phyloP scores from a whole-genome alignment of 306 rosid species.

The Benincasa hispida region DNA sequence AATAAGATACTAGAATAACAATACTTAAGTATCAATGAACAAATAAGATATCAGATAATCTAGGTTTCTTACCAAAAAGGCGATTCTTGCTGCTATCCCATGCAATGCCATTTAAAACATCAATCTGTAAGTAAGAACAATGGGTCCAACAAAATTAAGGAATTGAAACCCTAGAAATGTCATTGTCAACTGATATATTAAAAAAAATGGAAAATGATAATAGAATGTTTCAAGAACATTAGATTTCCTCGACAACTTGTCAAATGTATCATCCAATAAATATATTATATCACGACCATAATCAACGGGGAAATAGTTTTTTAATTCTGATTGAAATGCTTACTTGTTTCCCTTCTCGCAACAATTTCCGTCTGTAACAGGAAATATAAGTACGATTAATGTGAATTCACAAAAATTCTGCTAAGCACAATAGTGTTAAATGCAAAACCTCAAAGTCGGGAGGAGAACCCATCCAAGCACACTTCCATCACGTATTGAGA shows the following conservation, averaged over 20 bases:
- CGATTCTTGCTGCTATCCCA: conserved; percentile 56
- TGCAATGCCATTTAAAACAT: conserved; percentile 89
- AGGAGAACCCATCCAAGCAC: conserved; percentile 85
- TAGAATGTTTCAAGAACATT: not conserved
- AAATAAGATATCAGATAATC: not conserved
- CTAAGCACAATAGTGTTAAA: not conserved
- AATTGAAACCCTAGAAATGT: not conserved
- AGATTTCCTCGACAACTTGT: not conserved
- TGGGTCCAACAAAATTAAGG: not conserved
- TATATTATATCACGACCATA: not conserved
- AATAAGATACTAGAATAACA: not conserved
- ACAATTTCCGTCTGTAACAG: conserved; percentile 35
- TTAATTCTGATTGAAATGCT: conserved; percentile 18
- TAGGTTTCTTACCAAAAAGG: conserved; percentile 47
- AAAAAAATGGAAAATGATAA: not conserved
- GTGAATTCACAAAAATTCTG: not conserved
- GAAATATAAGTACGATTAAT: not conserved
- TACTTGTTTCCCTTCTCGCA: conserved; percentile 43
- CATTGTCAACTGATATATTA: conserved; percentile 5
- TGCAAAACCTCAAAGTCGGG: conserved; percentile 50
- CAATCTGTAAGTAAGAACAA: conserved; percentile 17
- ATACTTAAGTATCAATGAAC: not conserved
- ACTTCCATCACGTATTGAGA: conserved; percentile 52
- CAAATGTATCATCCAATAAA: not conserved
- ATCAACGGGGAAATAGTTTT: not conserved